A percentile compares a stretch with the other conserved stretches of the same genome.
These are phyloP conservation scores for Eimeria acervulina DNA, from an alignment of 169 alveolate genomes.

Conservation along the genomic window DNA sequence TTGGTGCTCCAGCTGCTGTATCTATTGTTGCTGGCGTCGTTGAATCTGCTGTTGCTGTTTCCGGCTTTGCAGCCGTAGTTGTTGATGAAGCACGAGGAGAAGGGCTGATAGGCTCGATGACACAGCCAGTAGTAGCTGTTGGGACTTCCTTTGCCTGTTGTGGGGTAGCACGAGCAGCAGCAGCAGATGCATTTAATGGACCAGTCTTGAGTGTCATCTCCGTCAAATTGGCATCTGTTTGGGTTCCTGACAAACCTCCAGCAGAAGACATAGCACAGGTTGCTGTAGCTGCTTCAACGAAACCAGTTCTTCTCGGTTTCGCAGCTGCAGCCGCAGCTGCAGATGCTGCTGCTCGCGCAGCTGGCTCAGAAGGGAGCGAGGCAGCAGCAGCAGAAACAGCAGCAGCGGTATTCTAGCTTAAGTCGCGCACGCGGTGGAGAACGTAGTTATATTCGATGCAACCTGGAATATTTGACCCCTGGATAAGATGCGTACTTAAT, in stretches of 20 bases:
- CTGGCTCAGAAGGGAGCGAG: background rate
- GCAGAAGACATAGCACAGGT: background rate
- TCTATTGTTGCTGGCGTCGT: background rate
- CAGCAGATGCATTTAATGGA: background rate
- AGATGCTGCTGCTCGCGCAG: background rate
- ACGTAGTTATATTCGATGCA: background rate
- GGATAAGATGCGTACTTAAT: too few species aligned
- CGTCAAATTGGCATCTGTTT: background rate
- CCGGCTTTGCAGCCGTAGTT: background rate
- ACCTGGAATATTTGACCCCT: background rate
- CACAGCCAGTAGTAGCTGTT: background rate
- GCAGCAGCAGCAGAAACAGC: constrained; percentile 8
- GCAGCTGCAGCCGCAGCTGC: constrained; percentile 7
- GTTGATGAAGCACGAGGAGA: background rate
- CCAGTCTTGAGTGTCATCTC: background rate
- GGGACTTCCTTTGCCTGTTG: background rate
- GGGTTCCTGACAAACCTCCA: background rate
- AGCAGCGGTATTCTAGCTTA: background rate
- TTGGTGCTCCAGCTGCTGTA: constrained; percentile 22
- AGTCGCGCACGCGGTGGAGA: background rate
- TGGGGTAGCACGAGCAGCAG: background rate
- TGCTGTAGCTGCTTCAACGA: background rate
- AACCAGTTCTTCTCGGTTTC: background rate
- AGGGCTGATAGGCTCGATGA: background rate
- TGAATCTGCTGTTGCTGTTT: background rate